These are phyloP conservation scores for Fusarium graminum DNA, from an alignment of 2,329 filamentous ascomycete species.

Conservation along the genomic window DNA sequence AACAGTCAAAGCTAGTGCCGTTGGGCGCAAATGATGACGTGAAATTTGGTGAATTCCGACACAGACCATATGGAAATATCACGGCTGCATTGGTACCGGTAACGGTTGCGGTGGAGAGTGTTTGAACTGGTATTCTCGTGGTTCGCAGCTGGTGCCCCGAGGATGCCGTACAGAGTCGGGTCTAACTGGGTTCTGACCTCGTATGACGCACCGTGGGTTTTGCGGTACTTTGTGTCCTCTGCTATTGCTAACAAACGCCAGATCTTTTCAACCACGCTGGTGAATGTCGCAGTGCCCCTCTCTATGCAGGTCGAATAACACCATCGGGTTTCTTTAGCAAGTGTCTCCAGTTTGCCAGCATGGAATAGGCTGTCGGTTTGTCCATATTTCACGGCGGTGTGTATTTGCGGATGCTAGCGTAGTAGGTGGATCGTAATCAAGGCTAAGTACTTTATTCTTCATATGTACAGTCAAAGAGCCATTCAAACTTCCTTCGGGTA, in stretches of 20 bases:
- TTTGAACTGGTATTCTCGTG: slow-evolving; percentile 11
- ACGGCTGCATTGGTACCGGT: neutral
- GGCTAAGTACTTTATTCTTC: slow-evolving; percentile 11
- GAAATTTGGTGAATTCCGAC: slow-evolving; percentile 5
- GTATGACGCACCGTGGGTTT: slow-evolving; percentile 32
- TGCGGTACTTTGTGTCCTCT: slow-evolving; percentile 4
- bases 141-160: slow-evolving; percentile 26
- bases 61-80: neutral
- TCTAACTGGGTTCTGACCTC: slow-evolving; percentile 27
- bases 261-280: neutral
- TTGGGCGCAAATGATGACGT: slow-evolving; percentile 37
- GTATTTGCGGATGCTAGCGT: slow-evolving; percentile 19
- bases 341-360: slow-evolving; percentile 19
- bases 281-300: slow-evolving; percentile 8
- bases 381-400: slow-evolving; percentile 35
- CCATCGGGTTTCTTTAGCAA: neutral
- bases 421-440: slow-evolving; percentile 25
- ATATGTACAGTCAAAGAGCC: slow-evolving; percentile 25
- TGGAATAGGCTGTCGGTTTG: slow-evolving; percentile 1
- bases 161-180: slow-evolving; percentile 30
- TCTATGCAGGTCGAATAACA: slow-evolving; percentile 8
- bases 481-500: slow-evolving; percentile 16
- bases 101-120: slow-evolving; percentile 3
- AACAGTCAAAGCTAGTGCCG: slow-evolving; percentile 23
- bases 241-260: slow-evolving; percentile 12